Percentiles rank a stretch among this genome's conserved stretches.
phyloP scores from a whole-genome alignment of 2,329 filamentous ascomycete genomes.

The Aphanoascus verrucosus region DNA sequence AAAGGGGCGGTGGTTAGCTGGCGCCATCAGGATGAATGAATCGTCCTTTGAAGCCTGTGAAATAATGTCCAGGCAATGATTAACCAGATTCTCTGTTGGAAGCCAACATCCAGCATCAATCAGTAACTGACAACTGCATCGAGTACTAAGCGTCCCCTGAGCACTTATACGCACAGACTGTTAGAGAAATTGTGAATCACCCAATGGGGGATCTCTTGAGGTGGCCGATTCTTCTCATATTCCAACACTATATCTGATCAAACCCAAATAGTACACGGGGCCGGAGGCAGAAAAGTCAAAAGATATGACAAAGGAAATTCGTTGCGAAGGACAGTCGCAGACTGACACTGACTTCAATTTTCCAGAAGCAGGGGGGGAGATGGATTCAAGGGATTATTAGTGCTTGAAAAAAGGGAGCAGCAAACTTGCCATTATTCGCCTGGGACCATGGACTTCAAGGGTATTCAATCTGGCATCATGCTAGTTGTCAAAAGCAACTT shows the following conservation, averaged over 20 bases:
- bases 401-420: conserved; percentile 7
- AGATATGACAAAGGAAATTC: conserved; percentile 21
- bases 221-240: conserved; percentile 38
- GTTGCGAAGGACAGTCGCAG: conserved; percentile 26
- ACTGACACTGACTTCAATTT: conserved; percentile 19
- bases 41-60: too few relatives aligned
- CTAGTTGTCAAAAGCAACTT: background rate
- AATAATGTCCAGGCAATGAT: too few relatives aligned
- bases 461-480: conserved; percentile 3
- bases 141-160: background rate
- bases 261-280: conserved; percentile 18
- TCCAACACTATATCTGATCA: conserved; percentile 27
- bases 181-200: too few relatives aligned
- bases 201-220: conserved; percentile 21
- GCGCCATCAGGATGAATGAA: too few relatives aligned
- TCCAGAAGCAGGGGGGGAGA: conserved; percentile 12
- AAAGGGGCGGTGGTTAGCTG: too few relatives aligned
- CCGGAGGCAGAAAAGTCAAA: conserved; percentile 19
- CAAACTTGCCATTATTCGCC: background rate
- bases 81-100: too few relatives aligned
- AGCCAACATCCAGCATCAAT: too few relatives aligned
- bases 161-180: background rate
- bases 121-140: background rate
- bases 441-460: conserved; percentile 13
- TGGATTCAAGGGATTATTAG: background rate